A percentile compares a stretch with the other conserved stretches of the same genome.
These are phyloP conservation scores for Xylariaceae sp. DNA, from an alignment of 2,329 filamentous ascomycete genomes.

Conservation along the genomic window DNA sequence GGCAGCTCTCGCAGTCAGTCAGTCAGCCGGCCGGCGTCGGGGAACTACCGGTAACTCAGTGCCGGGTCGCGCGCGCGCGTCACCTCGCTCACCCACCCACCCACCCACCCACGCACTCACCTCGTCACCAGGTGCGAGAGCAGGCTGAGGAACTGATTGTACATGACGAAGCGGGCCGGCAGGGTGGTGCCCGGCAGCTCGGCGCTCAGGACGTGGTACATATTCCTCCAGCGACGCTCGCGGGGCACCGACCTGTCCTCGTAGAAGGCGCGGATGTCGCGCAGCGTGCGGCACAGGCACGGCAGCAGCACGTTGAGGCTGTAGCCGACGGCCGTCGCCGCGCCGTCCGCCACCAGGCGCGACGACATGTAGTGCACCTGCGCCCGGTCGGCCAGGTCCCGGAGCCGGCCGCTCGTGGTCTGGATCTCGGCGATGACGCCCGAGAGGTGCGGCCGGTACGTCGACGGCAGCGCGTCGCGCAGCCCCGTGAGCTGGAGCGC, in stretches of 20 bases:
- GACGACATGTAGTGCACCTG: constrained; percentile 43
- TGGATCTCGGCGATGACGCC: constrained; percentile 41
- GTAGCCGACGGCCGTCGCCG: too few relatives aligned
- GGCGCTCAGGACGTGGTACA: constrained; percentile 48
- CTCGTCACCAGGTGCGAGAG: constrained; percentile 44
- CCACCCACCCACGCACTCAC: too few relatives aligned
- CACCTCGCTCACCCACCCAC: neutral
- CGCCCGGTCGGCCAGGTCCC: constrained; percentile 47
- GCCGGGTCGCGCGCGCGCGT: too few relatives aligned
- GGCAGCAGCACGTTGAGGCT: constrained; percentile 50
- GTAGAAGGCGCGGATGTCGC: constrained; percentile 45
- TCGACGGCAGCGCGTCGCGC: constrained; percentile 34
- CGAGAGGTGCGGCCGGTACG: constrained; percentile 39
- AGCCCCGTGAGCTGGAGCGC: constrained; percentile 41
- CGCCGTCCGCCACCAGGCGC: constrained; percentile 44
- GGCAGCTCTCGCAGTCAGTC: too few relatives aligned
- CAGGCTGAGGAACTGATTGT: constrained; percentile 45
- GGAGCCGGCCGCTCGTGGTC: constrained; percentile 36
- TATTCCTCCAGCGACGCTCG: constrained; percentile 48
- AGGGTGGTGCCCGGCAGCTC: constrained; percentile 45
- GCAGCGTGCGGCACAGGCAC: constrained; percentile 43
- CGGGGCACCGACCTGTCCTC: constrained; percentile 41
- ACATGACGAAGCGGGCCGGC: constrained; percentile 46
- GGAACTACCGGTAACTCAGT: too few relatives aligned
- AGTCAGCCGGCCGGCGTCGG: too few relatives aligned